Conservation (phyloP, 164 flowering plant species). For the Vitis amurensis region DNA sequence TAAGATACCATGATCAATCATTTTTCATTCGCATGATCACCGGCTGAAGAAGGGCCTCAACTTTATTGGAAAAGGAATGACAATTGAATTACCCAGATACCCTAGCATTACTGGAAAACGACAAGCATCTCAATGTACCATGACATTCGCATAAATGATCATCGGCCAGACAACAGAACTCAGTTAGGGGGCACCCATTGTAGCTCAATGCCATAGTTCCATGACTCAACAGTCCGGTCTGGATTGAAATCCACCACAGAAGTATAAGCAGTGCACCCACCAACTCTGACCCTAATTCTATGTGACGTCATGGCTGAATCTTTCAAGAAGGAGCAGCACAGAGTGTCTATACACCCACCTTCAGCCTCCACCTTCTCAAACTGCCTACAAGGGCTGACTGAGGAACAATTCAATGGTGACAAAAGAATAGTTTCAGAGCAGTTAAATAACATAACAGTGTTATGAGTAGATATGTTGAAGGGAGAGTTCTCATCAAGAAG, state of each 20-base stretch:
- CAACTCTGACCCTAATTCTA: conserved; percentile 47
- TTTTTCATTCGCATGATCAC: background rate
- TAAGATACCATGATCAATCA: no score
- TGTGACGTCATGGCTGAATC: conserved; percentile 50
- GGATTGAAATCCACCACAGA: conserved; percentile 35
- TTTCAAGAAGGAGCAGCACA: conserved; percentile 58
- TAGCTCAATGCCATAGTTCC: conserved; percentile 59
- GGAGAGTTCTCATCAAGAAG: conserved; percentile 42
- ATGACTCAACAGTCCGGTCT: conserved; percentile 22
- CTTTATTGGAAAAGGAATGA: no score
- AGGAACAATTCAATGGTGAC: conserved; percentile 60
- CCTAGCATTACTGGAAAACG: no score
- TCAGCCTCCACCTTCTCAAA: conserved; percentile 33
- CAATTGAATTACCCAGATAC: no score
- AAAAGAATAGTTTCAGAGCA: conserved; percentile 39
- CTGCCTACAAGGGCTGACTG: conserved; percentile 45
- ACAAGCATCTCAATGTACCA: background rate
- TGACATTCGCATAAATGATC: background rate
- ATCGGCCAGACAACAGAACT: background rate
- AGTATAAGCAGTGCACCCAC: conserved; percentile 67
- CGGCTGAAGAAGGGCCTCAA: no score
- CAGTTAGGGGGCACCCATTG: conserved; percentile 47
- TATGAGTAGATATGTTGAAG: conserved; percentile 51
- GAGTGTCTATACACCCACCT: conserved; percentile 39
- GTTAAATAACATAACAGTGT: conserved; percentile 56